These are phyloP conservation scores for Apocynum venetum DNA, from an alignment of 257 asterid genomes.

Conservation along the genomic window DNA sequence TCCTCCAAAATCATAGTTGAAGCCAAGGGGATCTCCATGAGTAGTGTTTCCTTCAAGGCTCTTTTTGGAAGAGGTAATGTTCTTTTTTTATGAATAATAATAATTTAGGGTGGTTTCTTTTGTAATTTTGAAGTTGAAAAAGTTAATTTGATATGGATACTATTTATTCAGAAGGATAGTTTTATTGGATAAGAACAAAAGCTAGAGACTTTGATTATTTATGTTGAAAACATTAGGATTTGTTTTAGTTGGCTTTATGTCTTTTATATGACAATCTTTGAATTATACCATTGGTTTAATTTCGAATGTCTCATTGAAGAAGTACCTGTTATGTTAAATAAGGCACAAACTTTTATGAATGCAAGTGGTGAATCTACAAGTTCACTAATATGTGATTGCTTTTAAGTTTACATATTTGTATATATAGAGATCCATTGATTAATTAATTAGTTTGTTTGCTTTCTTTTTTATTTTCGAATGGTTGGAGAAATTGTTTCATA, in stretches of 20 bases:
- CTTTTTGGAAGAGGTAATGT: constrained; percentile 74
- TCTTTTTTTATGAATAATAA: background rate
- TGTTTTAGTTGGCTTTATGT: background rate
- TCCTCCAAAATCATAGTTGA: no score
- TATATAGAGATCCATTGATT: background rate
- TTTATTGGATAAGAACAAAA: background rate
- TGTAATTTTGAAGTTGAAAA: background rate
- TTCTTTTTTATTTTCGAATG: constrained; percentile 30
- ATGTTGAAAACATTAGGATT: background rate
- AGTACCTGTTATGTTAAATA: constrained; percentile 86
- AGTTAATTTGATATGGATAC: background rate
- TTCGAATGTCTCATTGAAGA: constrained; percentile 71
- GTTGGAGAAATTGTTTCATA: constrained; percentile 90
- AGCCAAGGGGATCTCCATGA: constrained; percentile 76
- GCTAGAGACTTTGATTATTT: background rate
- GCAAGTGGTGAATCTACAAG: constrained; percentile 99
- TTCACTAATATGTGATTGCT: constrained; percentile 33
- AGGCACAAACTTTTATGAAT: constrained; percentile 96
- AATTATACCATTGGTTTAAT: constrained; percentile 1
- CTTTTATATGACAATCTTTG: background rate
- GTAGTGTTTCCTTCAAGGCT: constrained; percentile 69
- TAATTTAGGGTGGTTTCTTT: background rate
- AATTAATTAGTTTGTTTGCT: constrained; percentile 1
- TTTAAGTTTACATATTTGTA: background rate
- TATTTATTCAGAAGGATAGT: background rate